Evolutionary conservation across 495 filamentous ascomycete genomes (phyloP), one percentile per base, ranked within the genome.

Genomic region (Aspergillus conjunctus): DNA sequence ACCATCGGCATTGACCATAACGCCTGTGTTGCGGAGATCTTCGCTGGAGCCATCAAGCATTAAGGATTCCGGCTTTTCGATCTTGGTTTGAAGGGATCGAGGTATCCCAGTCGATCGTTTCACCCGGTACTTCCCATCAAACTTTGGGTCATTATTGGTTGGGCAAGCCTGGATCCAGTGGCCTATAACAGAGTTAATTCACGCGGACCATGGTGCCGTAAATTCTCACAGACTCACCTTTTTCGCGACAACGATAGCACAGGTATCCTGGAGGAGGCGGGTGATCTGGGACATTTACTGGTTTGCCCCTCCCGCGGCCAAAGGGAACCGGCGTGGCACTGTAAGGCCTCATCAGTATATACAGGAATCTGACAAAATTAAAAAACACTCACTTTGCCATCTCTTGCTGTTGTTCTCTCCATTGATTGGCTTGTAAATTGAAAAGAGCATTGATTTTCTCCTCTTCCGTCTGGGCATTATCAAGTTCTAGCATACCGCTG

Each of bases 141-240:
- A 98, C 45, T 91, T 91, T 3, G 95, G 93, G 66, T 99, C 93
- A 71, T 96, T 90, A 71, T 99, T 99, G 15, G 94, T 99, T 17
- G 94, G 94, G 63, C 94, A 98, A 11, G 87, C 85, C 76, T 97
- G 91, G 56, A 99, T 99, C 92, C 93, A 98, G 72, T 99, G 94
- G 21, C 95, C 83, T 86, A 58, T 1, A 43, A 56, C 48, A 20
- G 9, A 56, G 11, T 50, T 30, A 51, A 50, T 26, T 46, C 0
- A n/a, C 44, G 31, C 12, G n/a, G 18, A 17, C 21, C 5, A 14
- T 15, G 31, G 14, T 7, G 17, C 2, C 3, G 26, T n/a, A 31
- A 17, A 61, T 44, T 52, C 43, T 61, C 61, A 21, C 17, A 14
- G 56, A 54, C 59, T 33, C 71, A 84, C 83, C 94, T 78, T 98